Conservation (phyloP, 169 alveolate species). For the Eimeria maxima region DNA sequence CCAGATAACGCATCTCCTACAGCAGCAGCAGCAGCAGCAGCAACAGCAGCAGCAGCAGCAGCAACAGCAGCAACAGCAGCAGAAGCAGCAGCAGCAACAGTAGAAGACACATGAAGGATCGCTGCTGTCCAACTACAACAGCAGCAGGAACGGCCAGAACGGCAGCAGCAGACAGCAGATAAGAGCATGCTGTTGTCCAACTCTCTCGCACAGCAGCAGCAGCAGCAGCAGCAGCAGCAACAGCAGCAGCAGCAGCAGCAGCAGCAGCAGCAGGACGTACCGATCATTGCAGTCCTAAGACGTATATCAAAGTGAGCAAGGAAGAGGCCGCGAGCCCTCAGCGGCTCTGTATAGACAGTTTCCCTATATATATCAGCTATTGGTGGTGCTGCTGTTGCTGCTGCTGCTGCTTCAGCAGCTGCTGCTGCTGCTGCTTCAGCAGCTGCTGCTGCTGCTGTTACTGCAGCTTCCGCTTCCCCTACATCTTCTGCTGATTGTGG, state of each 20-base stretch:
- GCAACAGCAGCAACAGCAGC: background rate
- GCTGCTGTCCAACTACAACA: background rate
- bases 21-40: background rate
- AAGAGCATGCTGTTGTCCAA: background rate
- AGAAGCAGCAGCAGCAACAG: background rate
- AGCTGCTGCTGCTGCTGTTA: background rate
- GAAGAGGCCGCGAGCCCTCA: slow-evolving; percentile 27
- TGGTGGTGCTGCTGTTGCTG: background rate
- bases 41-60: background rate
- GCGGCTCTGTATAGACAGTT: slow-evolving; percentile 36
- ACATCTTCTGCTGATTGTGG: no score
- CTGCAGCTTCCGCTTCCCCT: background rate
- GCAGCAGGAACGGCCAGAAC: background rate
- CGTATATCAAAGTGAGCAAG: slow-evolving; percentile 26
- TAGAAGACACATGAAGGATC: background rate
- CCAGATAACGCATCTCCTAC: background rate
- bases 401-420: background rate
- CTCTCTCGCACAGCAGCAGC: background rate
- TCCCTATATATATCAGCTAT: slow-evolving; percentile 13
- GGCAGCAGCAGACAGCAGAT: background rate
- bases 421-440: slow-evolving; percentile 3
- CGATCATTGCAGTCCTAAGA: background rate
- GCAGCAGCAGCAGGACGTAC: slow-evolving; percentile 45
- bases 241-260: background rate
- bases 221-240: background rate